phyloP scores from a whole-genome alignment of 257 asterid genomes.

The Perilla frutescens region DNA sequence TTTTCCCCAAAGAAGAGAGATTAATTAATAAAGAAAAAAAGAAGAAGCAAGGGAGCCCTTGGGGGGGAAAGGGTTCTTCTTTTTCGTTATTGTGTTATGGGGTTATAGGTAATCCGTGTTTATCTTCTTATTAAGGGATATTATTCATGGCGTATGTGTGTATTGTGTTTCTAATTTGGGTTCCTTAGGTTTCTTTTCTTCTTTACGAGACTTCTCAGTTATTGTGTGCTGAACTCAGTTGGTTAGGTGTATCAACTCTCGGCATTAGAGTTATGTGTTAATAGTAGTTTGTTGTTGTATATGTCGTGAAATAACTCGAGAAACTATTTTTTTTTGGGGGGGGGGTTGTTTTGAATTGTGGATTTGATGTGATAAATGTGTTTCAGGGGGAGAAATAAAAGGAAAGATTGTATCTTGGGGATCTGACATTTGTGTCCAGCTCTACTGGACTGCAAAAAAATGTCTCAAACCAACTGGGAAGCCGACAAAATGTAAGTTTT shows the following conservation, averaged over 20 bases:
- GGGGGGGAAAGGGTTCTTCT: slow-evolving; percentile 16
- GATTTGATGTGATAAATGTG: slow-evolving; percentile 35
- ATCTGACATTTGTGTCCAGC: slow-evolving; percentile 51
- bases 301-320: neutral
- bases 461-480: slow-evolving; percentile 99
- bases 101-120: slow-evolving; percentile 37
- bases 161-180: neutral
- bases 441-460: slow-evolving; percentile 40
- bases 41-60: neutral
- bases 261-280: slow-evolving; percentile 30
- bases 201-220: slow-evolving; percentile 22
- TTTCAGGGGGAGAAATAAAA: slow-evolving; percentile 34
- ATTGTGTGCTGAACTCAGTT: slow-evolving; percentile 12
- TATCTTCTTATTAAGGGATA: slow-evolving; percentile 1
- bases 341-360: slow-evolving; percentile 14
- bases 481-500: slow-evolving; percentile 91
- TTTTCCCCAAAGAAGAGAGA: neutral
- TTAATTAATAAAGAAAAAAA: neutral
- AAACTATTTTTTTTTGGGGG: neutral
- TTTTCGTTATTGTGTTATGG: slow-evolving; percentile 28
- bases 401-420: slow-evolving; percentile 37
- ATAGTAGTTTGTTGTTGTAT: slow-evolving; percentile 3
- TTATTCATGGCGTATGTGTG: slow-evolving; percentile 8
- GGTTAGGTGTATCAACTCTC: neutral
- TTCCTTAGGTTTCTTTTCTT: neutral